Percentiles rank a stretch among this genome's conserved stretches.
phyloP scores from a whole-genome alignment of 495 filamentous ascomycete genomes.

The Saxophila tyrrhenica region DNA sequence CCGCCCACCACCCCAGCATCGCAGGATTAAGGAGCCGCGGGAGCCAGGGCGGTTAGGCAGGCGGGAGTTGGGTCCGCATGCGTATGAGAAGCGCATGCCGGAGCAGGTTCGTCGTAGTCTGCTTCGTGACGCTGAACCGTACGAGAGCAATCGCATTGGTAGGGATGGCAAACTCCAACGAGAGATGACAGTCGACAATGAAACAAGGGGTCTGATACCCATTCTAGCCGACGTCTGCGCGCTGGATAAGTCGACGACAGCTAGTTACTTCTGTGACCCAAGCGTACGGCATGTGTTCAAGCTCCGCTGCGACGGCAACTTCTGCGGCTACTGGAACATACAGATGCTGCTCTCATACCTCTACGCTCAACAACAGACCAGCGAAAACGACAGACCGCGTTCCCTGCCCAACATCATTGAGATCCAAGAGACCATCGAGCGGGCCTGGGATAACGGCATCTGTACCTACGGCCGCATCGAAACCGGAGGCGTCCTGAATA shows the following conservation, averaged over 20 bases:
- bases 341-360: constrained; percentile 87
- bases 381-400: neutral
- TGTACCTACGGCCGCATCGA: constrained; percentile 61
- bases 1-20: neutral
- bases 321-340: constrained; percentile 97
- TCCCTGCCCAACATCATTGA: constrained; percentile 60
- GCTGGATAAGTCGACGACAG: constrained; percentile 48
- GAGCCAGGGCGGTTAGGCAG: constrained; percentile 8
- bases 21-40: neutral
- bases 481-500: constrained; percentile 78
- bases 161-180: constrained; percentile 38
- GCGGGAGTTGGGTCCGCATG: constrained; percentile 69
- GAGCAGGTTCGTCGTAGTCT: constrained; percentile 60
- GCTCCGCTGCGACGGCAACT: constrained; percentile 68
- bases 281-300: constrained; percentile 72
- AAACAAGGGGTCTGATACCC: constrained; percentile 57
- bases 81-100: constrained; percentile 83
- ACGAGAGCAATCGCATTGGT: constrained; percentile 43
- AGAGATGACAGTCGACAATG: constrained; percentile 45
- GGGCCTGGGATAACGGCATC: constrained; percentile 80
- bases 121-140: constrained; percentile 48
- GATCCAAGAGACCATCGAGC: constrained; percentile 81
- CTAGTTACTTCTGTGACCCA: constrained; percentile 71
- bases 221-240: constrained; percentile 61
- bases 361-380: constrained; percentile 25